phyloP scores from a whole-genome alignment of 768 basidiomycete genomes.

The Rickenella mellea region DNA sequence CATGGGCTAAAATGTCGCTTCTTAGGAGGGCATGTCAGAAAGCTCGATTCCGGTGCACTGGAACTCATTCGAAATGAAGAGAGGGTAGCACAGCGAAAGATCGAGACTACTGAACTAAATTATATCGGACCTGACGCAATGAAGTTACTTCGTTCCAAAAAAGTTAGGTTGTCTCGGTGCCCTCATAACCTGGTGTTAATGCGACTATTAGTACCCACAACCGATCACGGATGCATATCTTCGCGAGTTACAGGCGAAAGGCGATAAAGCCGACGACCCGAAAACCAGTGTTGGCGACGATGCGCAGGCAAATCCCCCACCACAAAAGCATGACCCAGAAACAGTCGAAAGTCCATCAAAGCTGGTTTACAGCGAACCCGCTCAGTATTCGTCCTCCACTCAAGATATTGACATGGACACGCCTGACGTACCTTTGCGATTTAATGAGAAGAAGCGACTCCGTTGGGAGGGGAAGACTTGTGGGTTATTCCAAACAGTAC shows the following conservation, averaged over 20 bases:
- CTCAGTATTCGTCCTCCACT: conserved; percentile 9
- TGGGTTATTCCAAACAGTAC: conserved; percentile 24
- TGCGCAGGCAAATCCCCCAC: conserved; percentile 4
- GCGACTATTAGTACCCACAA: conserved; percentile 42
- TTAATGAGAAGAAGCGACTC: conserved; percentile 78
- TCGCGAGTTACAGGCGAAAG: conserved; percentile 32
- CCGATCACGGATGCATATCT: conserved; percentile 59
- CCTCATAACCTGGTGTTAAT: not conserved
- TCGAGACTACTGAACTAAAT: conserved; percentile 57
- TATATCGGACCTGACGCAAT: conserved; percentile 48
- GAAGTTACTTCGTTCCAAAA: conserved; percentile 55
- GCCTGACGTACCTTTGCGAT: conserved; percentile 62
- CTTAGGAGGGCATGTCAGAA: conserved; percentile 63
- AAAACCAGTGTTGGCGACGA: conserved; percentile 2
- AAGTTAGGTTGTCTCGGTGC: conserved; percentile 32
- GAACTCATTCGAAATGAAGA: conserved; percentile 45
- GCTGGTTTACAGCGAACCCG: not conserved
- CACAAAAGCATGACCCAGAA: conserved; percentile 11
- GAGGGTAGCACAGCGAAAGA: conserved; percentile 38
- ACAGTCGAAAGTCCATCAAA: conserved; percentile 5
- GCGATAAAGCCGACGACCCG: conserved; percentile 6
- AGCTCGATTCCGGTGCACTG: conserved; percentile 34
- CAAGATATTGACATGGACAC: conserved; percentile 35
- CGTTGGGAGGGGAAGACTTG: conserved; percentile 85
- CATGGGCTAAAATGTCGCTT: conserved; percentile 90